A percentile compares a stretch with the other conserved stretches of the same genome.
phyloP scores from a whole-genome alignment of 257 asterid species.

The Pogostemon cablin region DNA sequence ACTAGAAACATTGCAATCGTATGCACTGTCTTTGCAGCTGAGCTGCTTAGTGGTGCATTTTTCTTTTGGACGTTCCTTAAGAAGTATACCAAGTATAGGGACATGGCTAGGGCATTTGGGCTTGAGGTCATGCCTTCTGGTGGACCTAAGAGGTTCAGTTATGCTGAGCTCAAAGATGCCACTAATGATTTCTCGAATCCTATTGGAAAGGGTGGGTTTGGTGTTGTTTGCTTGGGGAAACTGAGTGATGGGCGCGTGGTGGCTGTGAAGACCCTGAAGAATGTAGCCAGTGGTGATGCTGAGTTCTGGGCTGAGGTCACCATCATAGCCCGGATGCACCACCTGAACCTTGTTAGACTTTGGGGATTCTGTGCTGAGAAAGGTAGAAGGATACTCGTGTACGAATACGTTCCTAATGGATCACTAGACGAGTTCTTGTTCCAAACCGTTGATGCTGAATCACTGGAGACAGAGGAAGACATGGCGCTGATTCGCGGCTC shows the following conservation, averaged over 20 bases:
- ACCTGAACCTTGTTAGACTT: conserved; percentile 75
- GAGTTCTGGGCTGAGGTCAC: conserved; percentile 93
- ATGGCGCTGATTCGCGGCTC: conserved; percentile 28
- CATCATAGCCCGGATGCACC: conserved; percentile 90
- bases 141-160: conserved; percentile 76
- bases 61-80: conserved; percentile 80
- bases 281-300: conserved; percentile 61
- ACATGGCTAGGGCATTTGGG: conserved; percentile 88
- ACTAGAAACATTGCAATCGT: conserved; percentile 70
- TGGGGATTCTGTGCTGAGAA: conserved; percentile 98
- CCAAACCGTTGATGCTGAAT: conserved; percentile 40
- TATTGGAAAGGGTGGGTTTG: conserved; percentile 84
- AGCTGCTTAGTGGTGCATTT: conserved; percentile 69
- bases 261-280: conserved; percentile 73
- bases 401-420: conserved; percentile 80
- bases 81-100: conserved; percentile 81
- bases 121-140: conserved; percentile 81
- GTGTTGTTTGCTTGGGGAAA: conserved; percentile 71
- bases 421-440: conserved; percentile 74
- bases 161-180: conserved; percentile 62
- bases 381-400: conserved; percentile 62
- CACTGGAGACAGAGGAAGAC: conserved; percentile 29
- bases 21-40: conserved; percentile 65
- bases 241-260: conserved; percentile 75
- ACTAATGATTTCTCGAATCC: conserved; percentile 57